phyloP scores from a whole-genome alignment of 306 rosid species.

The Dalbergia cultrata region DNA sequence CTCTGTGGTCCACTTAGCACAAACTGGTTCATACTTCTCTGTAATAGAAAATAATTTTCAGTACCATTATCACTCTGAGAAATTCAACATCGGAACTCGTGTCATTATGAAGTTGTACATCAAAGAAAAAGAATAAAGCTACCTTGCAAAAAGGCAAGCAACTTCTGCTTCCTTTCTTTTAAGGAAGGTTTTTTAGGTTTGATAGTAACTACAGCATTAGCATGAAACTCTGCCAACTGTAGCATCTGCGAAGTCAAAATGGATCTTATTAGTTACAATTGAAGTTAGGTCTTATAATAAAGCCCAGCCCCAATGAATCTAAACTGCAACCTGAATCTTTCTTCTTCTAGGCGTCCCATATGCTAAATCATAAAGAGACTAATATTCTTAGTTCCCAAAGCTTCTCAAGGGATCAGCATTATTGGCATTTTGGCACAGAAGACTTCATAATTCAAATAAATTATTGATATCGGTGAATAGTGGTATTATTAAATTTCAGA shows the following conservation, averaged over 20 bases:
- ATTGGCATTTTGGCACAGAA: slow-evolving; percentile 23
- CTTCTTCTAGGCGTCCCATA: slow-evolving; percentile 3
- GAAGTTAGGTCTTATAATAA: slow-evolving; percentile 23
- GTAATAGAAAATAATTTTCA: slow-evolving; percentile 46
- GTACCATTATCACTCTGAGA: slow-evolving; percentile 18
- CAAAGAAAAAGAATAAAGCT: slow-evolving; percentile 23
- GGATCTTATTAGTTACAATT: slow-evolving; percentile 37
- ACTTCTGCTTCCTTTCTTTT: slow-evolving; percentile 74
- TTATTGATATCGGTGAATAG: slow-evolving; percentile 22
- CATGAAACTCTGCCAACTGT: slow-evolving; percentile 85
- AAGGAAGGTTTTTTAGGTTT: slow-evolving; percentile 75
- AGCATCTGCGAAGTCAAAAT: slow-evolving; percentile 69
- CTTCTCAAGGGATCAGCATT: slow-evolving; percentile 5
- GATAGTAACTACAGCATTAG: slow-evolving; percentile 61
- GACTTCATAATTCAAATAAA: slow-evolving; percentile 24
- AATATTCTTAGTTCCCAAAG: slow-evolving; percentile 1
- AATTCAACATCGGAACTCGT: slow-evolving; percentile 17
- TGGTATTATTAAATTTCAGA: slow-evolving; percentile 8
- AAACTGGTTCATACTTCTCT: slow-evolving; percentile 89
- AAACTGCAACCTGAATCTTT: slow-evolving; percentile 28
- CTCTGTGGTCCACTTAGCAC: slow-evolving; percentile 92
- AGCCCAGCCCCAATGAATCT: slow-evolving; percentile 5
- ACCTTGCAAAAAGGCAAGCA: slow-evolving; percentile 84
- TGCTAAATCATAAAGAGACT: slow-evolving; percentile 19
- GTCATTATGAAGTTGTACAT: background rate